Evolutionary conservation across 208 protist genomes (phyloP), one percentile per base, ranked within the genome.

Genomic region (Endotrypanum monterogeii): DNA sequence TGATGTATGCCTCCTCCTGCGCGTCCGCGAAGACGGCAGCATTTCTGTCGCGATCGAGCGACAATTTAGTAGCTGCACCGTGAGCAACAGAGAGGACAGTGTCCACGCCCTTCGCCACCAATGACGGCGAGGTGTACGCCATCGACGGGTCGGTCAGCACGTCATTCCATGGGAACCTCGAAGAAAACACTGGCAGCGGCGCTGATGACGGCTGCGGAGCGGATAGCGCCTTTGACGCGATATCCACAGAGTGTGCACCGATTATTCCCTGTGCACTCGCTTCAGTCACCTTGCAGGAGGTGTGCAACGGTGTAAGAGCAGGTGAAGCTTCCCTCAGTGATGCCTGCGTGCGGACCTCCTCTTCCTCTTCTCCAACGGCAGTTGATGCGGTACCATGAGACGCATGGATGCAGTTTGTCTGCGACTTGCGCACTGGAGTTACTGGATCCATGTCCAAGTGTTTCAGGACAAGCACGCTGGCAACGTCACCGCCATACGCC

Each of bases 111-210:
- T 28, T 6, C 20, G 63, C 23, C 20, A 55, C 5, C 32, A 55
- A 54, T 44, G 50, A 16, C 66, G 65, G 57, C 5, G 63, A 54
- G 16, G 71, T 35, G 44, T 70, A 76, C 37, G 51, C 65, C 51
- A 76, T 60, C 20, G 69, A 62, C 65, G 65, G 76, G 44, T 76
- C 76, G 5, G 70, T 55, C 46, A 81, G 61, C 28, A 73, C 48
- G 12, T 35, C 48, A 55, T 68, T 81, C 76, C 76, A 81, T 44
- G 76, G 76, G 37, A 81, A 81, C 28, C 54, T 37, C 11, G 76
- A 73, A 20, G 63, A 48, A 60, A 81, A 81, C 57, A 30, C 23
- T 0, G 76, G 76, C 66, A 81, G 66, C 51, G 25, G 76, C 56
- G 30, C 30, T 51, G 51, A 23, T 39, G 55, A 3, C 7, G 48